phyloP scores from a whole-genome alignment of 2,329 filamentous ascomycete species.

The Aspergillaceae sp. region DNA sequence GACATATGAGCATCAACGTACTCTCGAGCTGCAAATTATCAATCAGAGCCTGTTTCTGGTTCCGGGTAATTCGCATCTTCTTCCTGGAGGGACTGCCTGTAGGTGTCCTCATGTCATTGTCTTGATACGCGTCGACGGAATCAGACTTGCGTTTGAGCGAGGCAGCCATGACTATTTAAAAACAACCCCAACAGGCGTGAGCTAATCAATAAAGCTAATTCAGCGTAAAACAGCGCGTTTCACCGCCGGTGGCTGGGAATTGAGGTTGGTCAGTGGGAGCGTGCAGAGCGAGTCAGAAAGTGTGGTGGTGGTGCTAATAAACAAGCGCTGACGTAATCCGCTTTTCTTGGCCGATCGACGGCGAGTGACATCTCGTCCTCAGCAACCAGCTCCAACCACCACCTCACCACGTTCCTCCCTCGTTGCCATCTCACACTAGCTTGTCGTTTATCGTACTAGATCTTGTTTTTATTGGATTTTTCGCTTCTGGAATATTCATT shows the following conservation, averaged over 20 bases:
- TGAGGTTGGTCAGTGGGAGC: conserved; percentile 11
- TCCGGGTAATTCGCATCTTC: conserved; percentile 53
- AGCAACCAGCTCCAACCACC: background rate
- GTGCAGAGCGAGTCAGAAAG: background rate
- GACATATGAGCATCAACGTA: conserved; percentile 37
- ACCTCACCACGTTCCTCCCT: background rate
- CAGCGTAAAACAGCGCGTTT: too few species aligned
- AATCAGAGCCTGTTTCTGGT: conserved; percentile 77
- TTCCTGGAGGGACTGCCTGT: conserved; percentile 55
- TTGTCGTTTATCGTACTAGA: too few species aligned
- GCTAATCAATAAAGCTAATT: background rate
- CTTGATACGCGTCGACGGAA: conserved; percentile 34
- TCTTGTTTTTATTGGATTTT: background rate
- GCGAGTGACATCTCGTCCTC: conserved; percentile 12
- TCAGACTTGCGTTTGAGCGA: conserved; percentile 34
- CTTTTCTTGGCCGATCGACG: conserved; percentile 5
- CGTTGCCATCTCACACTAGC: conserved; percentile 3
- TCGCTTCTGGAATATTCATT: background rate
- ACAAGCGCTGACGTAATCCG: conserved; percentile 30
- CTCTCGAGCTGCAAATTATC: conserved; percentile 85
- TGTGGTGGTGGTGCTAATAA: conserved; percentile 20
- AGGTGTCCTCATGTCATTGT: conserved; percentile 38
- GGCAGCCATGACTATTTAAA: conserved; percentile 25
- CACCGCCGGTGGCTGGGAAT: background rate
- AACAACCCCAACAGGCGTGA: too few species aligned